Evolutionary conservation across 495 filamentous ascomycete genomes (phyloP).

Genomic region (Xylaria bambusicola): DNA sequence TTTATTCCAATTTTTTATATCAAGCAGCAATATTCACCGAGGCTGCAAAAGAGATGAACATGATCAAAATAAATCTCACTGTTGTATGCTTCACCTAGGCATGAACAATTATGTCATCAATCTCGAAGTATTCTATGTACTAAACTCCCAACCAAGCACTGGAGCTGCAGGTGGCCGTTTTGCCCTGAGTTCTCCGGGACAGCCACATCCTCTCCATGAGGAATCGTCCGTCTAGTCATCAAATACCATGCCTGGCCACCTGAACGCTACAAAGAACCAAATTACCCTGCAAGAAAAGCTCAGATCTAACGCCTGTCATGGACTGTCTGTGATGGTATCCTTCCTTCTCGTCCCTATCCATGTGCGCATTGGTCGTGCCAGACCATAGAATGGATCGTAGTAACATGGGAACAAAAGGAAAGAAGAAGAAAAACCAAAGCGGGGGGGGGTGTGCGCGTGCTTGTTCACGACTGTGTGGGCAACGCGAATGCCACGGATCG

Average conservation of each 20-base stretch:
- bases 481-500: conserved; percentile 8
- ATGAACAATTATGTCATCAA: not conserved
- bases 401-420: too few relatives aligned
- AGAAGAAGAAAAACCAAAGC: too few relatives aligned
- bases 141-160: not conserved
- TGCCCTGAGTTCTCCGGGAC: not conserved
- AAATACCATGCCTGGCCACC: not conserved
- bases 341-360: not conserved
- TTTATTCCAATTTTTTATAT: too few relatives aligned
- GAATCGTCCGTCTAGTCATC: not conserved
- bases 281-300: not conserved
- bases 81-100: not conserved
- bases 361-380: not conserved
- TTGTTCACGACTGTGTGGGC: not conserved
- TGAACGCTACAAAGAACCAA: not conserved
- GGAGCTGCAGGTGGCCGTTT: not conserved
- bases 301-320: not conserved
- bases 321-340: not conserved
- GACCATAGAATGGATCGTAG: too few relatives aligned
- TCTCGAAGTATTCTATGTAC: not conserved
- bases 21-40: not conserved
- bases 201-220: not conserved
- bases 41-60: not conserved
- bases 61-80: not conserved
- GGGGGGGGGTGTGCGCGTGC: not conserved